Base-by-base conservation (phyloP, 345 rosid species). In the Nasturtium officinale region DNA sequence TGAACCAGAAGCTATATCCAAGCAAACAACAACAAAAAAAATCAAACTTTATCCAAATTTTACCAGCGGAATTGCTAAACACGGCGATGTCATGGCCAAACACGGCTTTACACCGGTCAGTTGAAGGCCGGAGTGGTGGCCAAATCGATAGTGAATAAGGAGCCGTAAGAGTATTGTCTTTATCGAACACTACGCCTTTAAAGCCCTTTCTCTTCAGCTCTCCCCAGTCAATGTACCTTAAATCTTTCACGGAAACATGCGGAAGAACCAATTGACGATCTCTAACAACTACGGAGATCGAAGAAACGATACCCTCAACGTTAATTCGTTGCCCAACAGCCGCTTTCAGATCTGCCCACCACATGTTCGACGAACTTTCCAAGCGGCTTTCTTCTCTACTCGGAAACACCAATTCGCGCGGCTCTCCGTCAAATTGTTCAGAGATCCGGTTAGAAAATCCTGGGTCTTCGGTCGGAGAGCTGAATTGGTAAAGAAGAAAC, bases 51-150 rank as follows among this genome's bases (percentile, higher is more conserved):
- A 28, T 55, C 69, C 23, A 47, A 50, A 77, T 57, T 15, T 72
- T 83, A 96, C 99, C 99, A 54, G 98, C 92, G 13, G 99, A 96
- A 71, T 96, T 96, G 67, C 99, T 96, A 63, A 95, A 89, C 17
- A 90, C 94, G 0, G 97, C 94, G 23, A 95, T 81, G 69, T 92
- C 86, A 21, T 83, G 85, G 9, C 97, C 99, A 45, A 95, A 95
- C 16, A 84, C 90, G 7, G 89, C 84, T 79, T 90, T 92, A 73
- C 99, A 96, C 71, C 40, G 81, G 21, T 89, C 87, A 17, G 90
- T 80, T 2, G 99, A 90, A 16, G 89, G 69, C 7, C 69, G 69
- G 30, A 89, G 86, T 9, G 93, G 86, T 13, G 77, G 83, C 94
- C 96, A 91, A 30, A 90, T 79, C 25, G 87, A 78, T 81, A 96